Base-by-base conservation (phyloP, 2,329 filamentous ascomycete genomes). In the Helicocarpus griseus region DNA sequence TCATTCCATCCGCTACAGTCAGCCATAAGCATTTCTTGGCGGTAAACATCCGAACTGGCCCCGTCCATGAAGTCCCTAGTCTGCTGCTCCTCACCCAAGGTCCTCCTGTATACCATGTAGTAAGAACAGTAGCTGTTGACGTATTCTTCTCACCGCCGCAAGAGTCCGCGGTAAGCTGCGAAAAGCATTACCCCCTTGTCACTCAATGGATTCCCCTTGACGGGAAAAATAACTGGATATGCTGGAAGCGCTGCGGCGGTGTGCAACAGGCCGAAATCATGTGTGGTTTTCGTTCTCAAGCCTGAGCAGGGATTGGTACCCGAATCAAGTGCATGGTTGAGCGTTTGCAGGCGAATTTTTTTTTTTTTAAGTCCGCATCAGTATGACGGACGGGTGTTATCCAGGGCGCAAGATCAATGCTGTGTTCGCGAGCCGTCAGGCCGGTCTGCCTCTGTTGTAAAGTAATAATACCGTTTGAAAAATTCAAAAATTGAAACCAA, bases 11-110 rank as follows among this genome's bases (percentile, higher is more conserved):
- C 87, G 59, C 88, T 90, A 65, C 88, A 94, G 52, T 89, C 87
- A 0, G 89, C 95, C 4, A 89, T 95, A 70, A 95, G 68, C 89
- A 95, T 95, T 77, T 95, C 73, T 95, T 89, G 7, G 89, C 89
- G 0, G 89, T 95, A 65, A 95, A 95, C 31, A 95, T n/a, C 85
- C n/a, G 89, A 89, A 61, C 95, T 95, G 1, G 89, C 89, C 13
- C 89, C 89, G 0, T 89, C 88, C 79, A 87, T 84, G 72, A 95
- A 95, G 69, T 89, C 95, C 58, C 91, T 67, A 13, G 88, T 83
- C 71, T 95, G 89, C 73, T 95, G 85, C 70, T 93, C 88, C 71
- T 95, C 89, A 3, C 80, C 78, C 79, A 95, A 85, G 11, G n/a
- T n/a, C n/a, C n/a, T n/a, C 83, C 87, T 65, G 87, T 89, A 44